These are phyloP conservation scores for Picea glauca DNA, from an alignment of 75 land plant species.

Conservation along the genomic window DNA sequence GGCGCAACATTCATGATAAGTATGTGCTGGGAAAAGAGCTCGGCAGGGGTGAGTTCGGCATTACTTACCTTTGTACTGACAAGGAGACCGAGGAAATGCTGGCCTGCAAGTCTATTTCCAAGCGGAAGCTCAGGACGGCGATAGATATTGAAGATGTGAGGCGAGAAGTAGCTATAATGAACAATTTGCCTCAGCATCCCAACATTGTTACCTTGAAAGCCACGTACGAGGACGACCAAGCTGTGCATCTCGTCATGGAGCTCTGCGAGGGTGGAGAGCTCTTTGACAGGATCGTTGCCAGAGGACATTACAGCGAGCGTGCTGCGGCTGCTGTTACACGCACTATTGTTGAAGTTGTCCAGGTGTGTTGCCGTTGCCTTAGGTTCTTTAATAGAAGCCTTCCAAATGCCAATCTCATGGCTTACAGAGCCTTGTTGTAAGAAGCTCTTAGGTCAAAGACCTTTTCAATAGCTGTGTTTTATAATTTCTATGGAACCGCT, in stretches of 20 bases:
- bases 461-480: too few relatives aligned
- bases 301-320: constrained; percentile 81
- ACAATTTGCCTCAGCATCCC: constrained; percentile 58
- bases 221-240: constrained; percentile 71
- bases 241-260: constrained; percentile 91
- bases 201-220: constrained; percentile 70
- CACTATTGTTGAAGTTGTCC: constrained; percentile 73
- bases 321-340: constrained; percentile 68
- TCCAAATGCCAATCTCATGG: not conserved
- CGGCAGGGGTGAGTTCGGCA: constrained; percentile 88
- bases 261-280: constrained; percentile 91
- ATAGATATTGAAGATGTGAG: constrained; percentile 84
- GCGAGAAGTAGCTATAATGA: constrained; percentile 83
- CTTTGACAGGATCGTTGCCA: constrained; percentile 78
- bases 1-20: constrained; percentile 54
- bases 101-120: constrained; percentile 88
- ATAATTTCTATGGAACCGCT: too few relatives aligned
- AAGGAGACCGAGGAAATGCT: constrained; percentile 50
- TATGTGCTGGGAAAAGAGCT: constrained; percentile 78
- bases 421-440: too few relatives aligned
- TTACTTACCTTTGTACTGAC: constrained; percentile 81
- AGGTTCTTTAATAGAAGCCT: not conserved
- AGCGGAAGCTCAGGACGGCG: constrained; percentile 67
- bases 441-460: too few relatives aligned
- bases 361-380: not conserved